Evolutionary conservation across 2,329 filamentous ascomycete genomes (phyloP).

Genomic region (Neospermospora avenae): DNA sequence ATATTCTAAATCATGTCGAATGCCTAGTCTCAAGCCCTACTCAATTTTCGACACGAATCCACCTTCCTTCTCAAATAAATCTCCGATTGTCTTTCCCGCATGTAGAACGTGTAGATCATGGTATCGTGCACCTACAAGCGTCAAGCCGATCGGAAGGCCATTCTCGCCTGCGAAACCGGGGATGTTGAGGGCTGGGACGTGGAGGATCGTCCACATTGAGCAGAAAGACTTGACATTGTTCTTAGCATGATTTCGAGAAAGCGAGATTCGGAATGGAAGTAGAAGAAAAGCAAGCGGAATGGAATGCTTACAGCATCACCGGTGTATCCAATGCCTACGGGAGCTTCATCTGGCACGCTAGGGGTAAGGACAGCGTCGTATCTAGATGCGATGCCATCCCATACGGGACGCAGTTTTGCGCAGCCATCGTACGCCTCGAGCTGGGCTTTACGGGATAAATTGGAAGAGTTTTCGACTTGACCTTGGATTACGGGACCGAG

Average conservation of each 20-base stretch:
- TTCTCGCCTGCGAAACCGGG: constrained; percentile 57
- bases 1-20: too few species aligned
- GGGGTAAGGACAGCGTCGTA: constrained; percentile 58
- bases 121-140: constrained; percentile 47
- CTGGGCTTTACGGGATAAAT: constrained; percentile 45
- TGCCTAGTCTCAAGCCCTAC: too few species aligned
- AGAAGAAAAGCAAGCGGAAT: not conserved
- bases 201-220: constrained; percentile 41
- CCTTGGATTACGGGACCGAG: constrained; percentile 44
- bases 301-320: constrained; percentile 47
- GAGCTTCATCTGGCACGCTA: constrained; percentile 58
- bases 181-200: constrained; percentile 61
- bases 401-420: constrained; percentile 49
- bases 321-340: constrained; percentile 49
- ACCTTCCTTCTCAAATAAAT: constrained; percentile 40
- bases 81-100: constrained; percentile 41
- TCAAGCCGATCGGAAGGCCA: constrained; percentile 58
- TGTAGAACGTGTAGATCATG: constrained; percentile 42
- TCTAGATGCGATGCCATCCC: constrained; percentile 48
- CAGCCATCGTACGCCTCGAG: constrained; percentile 54
- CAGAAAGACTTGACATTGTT: constrained; percentile 27
- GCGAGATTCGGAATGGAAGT: not conserved
- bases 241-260: not conserved
- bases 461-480: constrained; percentile 48
- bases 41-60: constrained; percentile 34